phyloP scores from a whole-genome alignment of 2,329 filamentous ascomycete species.

The Paecilomyces sp. region DNA sequence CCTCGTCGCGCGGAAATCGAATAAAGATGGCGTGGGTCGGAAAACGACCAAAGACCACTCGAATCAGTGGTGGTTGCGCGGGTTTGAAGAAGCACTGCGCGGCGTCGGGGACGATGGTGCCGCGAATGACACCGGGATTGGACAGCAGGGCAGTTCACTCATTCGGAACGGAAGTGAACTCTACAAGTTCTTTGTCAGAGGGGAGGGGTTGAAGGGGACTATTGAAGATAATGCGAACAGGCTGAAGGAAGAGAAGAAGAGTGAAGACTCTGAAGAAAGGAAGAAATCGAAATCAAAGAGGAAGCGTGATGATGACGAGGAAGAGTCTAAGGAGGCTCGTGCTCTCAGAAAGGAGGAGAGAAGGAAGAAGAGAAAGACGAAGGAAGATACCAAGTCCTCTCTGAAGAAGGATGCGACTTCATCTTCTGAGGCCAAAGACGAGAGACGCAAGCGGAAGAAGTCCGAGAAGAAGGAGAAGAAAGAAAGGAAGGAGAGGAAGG shows the following conservation, averaged over 20 bases:
- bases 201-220: conserved; percentile 70
- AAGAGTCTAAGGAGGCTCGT: conserved; percentile 18
- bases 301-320: conserved; percentile 25
- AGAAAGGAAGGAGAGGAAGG: conserved; percentile 16
- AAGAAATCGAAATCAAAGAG: conserved; percentile 21
- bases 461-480: conserved; percentile 16
- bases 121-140: conserved; percentile 50
- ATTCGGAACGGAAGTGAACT: conserved; percentile 48
- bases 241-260: conserved; percentile 7
- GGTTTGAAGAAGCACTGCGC: conserved; percentile 85
- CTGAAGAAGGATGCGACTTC: conserved; percentile 4
- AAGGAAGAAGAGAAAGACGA: conserved; percentile 10
- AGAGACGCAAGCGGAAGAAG: conserved; percentile 13
- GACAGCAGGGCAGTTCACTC: conserved; percentile 36
- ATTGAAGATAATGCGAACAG: conserved; percentile 15
- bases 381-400: conserved; percentile 6
- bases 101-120: conserved; percentile 59
- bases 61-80: conserved; percentile 96
- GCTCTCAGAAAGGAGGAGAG: conserved; percentile 27
- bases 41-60: conserved; percentile 56
- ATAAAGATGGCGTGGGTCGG: conserved; percentile 74
- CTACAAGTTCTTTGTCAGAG: conserved; percentile 78
- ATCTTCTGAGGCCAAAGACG: conserved; percentile 4
- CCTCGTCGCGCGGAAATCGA: conserved; percentile 72
- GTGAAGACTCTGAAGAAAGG: conserved; percentile 5